phyloP scores from a whole-genome alignment of 345 rosid species.

The Bretschneidera sinensis region DNA sequence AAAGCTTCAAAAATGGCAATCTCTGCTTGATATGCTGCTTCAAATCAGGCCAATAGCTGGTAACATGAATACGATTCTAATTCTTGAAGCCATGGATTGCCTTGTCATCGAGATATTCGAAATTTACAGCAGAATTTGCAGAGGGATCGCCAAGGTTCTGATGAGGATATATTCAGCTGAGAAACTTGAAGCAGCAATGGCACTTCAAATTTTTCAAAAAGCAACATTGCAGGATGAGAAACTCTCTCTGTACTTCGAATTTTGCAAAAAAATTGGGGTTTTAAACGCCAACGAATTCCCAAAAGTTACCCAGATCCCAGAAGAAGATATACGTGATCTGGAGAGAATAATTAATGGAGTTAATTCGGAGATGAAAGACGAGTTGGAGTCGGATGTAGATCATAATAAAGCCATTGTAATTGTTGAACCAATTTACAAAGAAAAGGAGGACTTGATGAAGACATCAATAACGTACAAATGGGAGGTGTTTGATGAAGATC shows the following conservation, averaged over 20 bases:
- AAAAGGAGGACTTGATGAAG: constrained; percentile 12
- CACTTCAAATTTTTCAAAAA: constrained; percentile 45
- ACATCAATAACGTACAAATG: constrained; percentile 53
- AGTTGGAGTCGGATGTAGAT: background rate
- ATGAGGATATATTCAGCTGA: constrained; percentile 32
- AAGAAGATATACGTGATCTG: constrained; percentile 42
- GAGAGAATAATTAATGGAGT: constrained; percentile 33
- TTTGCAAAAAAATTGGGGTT: constrained; percentile 45
- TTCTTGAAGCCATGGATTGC: constrained; percentile 76
- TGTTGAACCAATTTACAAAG: background rate
- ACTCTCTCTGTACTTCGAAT: constrained; percentile 41
- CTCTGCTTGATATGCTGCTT: constrained; percentile 53
- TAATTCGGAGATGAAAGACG: constrained; percentile 8
- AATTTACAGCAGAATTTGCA: constrained; percentile 56
- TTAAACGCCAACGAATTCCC: constrained; percentile 52
- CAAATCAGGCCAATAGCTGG: constrained; percentile 48
- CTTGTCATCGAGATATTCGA: constrained; percentile 55
- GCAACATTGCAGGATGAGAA: constrained; percentile 44
- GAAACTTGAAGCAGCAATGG: constrained; percentile 42
- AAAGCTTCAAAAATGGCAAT: constrained; percentile 46
- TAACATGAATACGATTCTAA: constrained; percentile 39
- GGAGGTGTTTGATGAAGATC: constrained; percentile 55
- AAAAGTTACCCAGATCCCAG: constrained; percentile 34
- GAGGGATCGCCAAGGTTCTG: constrained; percentile 40
- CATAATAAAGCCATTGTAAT: background rate